Evolutionary conservation across 2,329 filamentous ascomycete species (phyloP), one percentile per base, ranked within the genome.

Genomic region (Hymenoscyphus salicellus): DNA sequence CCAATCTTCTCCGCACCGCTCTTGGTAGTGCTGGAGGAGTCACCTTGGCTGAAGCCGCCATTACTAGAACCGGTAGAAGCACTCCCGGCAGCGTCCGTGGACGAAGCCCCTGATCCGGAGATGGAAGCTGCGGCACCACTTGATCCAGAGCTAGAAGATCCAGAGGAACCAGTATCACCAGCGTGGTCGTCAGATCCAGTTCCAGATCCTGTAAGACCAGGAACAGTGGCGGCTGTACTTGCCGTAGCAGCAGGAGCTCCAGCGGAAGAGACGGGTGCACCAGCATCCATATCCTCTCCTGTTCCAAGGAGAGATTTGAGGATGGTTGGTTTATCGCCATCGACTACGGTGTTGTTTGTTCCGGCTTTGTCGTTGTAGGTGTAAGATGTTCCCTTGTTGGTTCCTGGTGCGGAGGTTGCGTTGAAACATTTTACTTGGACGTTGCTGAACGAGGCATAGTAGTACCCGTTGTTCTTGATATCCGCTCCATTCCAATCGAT

Each of bases 391-490:
- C 86, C 85, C 62, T 83, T 86, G 77, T 87, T 90, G 26, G 85
- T 83, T 33, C 94, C 95, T 3, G 92, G 87, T 0, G 75, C 73
- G 20, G 70, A 78, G 62, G 79, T 76, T 38, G 84, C 81, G 71
- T 93, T 84, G 82, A 91, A 98, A 87, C 95, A 99, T 70, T 93
- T 80, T 41, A 98, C 87, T n/a, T 81, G 84, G 65, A 99, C 86
- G 62, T 93, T 86, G 62, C 86, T 83, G 72, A 97, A 86, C 55
- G 85, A 86, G 62, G 93, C 90, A 76, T 90, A 97, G 82, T 95
- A 97, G 83, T 97, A 98, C 36, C 92, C 91, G 74, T 91, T 83
- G 61, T 85, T 84, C 79, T 92, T 81, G 82, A 98, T 94, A 78
- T 96, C 91, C 23, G 83, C 80, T 69, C 85, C 86, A 75, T 90